Conservation (phyloP, 176 grass and related monocot genomes). For the Eleusine coracana region DNA sequence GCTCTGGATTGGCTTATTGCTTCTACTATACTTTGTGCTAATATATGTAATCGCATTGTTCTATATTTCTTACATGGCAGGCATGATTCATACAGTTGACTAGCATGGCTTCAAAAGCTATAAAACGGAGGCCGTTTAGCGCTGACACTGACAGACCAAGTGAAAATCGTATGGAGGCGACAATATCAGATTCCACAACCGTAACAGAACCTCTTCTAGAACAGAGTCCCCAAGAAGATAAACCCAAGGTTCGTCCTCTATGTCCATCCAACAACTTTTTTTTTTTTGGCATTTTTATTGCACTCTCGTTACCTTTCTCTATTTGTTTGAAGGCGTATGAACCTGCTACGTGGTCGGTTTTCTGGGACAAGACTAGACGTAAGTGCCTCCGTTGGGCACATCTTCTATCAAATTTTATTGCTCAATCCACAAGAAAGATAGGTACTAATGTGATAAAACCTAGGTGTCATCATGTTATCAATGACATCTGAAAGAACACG, state of each 20-base stretch:
- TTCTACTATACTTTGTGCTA: neutral
- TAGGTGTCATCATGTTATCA: neutral
- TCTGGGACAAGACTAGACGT: slow-evolving; percentile 41
- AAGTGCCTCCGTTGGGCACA: slow-evolving; percentile 46
- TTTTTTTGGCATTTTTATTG: neutral
- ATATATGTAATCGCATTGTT: neutral
- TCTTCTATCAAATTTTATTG: slow-evolving; percentile 40
- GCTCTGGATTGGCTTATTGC: neutral
- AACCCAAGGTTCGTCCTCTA: slow-evolving; percentile 35
- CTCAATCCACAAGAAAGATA: slow-evolving; percentile 46
- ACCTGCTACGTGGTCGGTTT: slow-evolving; percentile 4
- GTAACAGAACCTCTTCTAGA: slow-evolving; percentile 48
- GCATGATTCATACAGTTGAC: slow-evolving; percentile 29
- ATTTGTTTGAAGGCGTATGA: slow-evolving; percentile 40
- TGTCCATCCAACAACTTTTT: neutral
- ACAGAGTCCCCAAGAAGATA: slow-evolving; percentile 10
- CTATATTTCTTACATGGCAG: neutral
- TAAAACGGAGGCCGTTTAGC: slow-evolving; percentile 34
- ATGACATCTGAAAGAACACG: neutral
- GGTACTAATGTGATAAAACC: slow-evolving; percentile 28
- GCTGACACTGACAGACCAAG: slow-evolving; percentile 18
- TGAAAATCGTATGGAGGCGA: slow-evolving; percentile 27
- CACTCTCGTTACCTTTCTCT: neutral
- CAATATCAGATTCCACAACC: neutral
- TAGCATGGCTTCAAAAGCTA: slow-evolving; percentile 50